Percentiles rank a stretch among this genome's conserved stretches.
phyloP scores from a whole-genome alignment of 371 early-diverging fungal genomes.

The Batrachochytrium dendrobatidis region DNA sequence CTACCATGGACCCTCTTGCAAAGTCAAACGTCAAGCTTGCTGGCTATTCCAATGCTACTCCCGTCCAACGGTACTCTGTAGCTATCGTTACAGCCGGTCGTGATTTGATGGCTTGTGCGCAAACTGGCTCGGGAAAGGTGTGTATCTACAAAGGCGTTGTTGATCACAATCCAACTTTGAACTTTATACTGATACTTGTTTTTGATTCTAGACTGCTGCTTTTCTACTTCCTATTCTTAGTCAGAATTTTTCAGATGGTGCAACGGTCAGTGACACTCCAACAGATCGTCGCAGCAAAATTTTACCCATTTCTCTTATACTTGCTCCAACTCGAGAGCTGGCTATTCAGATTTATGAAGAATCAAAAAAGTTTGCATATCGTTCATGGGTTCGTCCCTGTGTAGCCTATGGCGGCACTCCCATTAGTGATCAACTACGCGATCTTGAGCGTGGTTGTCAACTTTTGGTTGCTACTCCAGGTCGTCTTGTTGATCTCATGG shows the following conservation, averaged over 20 bases:
- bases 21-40: conserved; percentile 87
- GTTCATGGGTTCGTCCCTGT: conserved; percentile 56
- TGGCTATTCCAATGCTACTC: conserved; percentile 88
- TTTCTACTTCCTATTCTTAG: conserved; percentile 55
- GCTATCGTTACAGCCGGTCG: conserved; percentile 70
- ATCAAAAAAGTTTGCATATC: conserved; percentile 64
- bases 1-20: conserved; percentile 72
- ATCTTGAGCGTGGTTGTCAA: conserved; percentile 47
- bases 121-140: conserved; percentile 67
- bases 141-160: neutral
- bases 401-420: conserved; percentile 53
- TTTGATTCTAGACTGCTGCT: conserved; percentile 51
- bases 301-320: conserved; percentile 36
- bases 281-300: conserved; percentile 24
- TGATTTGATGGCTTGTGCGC: conserved; percentile 81
- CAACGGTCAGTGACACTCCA: conserved; percentile 16
- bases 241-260: conserved; percentile 45
- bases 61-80: conserved; percentile 90
- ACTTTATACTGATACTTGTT: neutral
- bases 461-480: conserved; percentile 94
- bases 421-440: conserved; percentile 39
- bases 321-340: conserved; percentile 88
- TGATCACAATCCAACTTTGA: neutral
- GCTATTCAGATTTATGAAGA: conserved; percentile 88
- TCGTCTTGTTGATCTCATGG: conserved; percentile 91